Percentiles rank a stretch among this genome's conserved stretches.
These are phyloP conservation scores for Brassica cretica DNA, from an alignment of 345 rosid genomes.

Conservation along the genomic window DNA sequence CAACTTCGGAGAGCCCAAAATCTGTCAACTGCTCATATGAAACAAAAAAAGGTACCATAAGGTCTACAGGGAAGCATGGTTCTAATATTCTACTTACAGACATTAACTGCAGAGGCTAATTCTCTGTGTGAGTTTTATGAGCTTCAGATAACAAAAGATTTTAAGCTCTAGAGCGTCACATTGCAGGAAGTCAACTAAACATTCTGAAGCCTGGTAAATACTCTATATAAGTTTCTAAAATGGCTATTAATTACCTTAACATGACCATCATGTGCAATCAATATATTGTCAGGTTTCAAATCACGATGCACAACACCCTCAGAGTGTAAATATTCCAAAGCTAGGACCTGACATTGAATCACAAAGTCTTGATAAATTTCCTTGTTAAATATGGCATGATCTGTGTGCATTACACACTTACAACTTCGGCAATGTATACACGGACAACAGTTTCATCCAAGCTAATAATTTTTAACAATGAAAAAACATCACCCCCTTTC, in stretches of 20 bases:
- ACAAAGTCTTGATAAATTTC: conserved; percentile 24
- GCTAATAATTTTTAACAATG: conserved; percentile 76
- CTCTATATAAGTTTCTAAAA: conserved; percentile 16
- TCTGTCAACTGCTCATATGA: conserved; percentile 37
- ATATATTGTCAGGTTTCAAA: conserved; percentile 94
- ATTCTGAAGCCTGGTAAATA: conserved; percentile 14
- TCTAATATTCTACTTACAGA: neutral
- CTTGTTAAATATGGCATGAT: conserved; percentile 14
- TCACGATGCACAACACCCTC: conserved; percentile 92
- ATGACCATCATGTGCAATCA: conserved; percentile 98
- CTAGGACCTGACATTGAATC: conserved; percentile 68
- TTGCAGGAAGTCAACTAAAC: conserved; percentile 50
- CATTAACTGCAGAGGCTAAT: neutral
- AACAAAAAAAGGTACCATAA: conserved; percentile 13
- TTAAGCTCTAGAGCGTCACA: conserved; percentile 5
- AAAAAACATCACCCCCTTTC: conserved; percentile 93
- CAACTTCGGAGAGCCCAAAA: conserved; percentile 49
- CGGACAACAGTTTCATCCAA: conserved; percentile 86
- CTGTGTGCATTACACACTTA: conserved; percentile 48
- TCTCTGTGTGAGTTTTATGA: conserved; percentile 12
- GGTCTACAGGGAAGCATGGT: conserved; percentile 9
- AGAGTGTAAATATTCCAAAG: conserved; percentile 85
- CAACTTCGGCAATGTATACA: conserved; percentile 95
- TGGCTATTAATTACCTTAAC: conserved; percentile 70
- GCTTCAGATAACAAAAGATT: conserved; percentile 6